Percentiles rank a stretch among this genome's conserved stretches.
Conservation (phyloP, 2,329 filamentous ascomycete species). For the Beauveria bassiana region DNA sequence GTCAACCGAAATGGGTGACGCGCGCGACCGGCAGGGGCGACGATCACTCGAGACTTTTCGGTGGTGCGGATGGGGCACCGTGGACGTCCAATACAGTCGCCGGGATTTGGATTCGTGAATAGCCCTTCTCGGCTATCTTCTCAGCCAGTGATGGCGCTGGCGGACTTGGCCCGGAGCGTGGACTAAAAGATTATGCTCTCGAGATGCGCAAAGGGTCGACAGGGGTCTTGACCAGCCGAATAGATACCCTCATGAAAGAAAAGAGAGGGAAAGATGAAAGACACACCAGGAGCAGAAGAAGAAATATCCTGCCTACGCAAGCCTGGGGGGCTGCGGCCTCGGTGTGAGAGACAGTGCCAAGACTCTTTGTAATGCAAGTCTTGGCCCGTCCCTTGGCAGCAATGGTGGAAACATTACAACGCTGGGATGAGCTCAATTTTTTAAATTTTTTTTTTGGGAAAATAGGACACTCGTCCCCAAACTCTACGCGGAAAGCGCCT, state of each 20-base stretch:
- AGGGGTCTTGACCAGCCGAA: neutral
- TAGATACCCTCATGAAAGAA: neutral
- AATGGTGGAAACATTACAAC: neutral
- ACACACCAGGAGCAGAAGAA: neutral
- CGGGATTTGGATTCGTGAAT: neutral
- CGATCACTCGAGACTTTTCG: neutral
- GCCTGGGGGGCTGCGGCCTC: slow-evolving; percentile 2
- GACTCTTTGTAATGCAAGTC: slow-evolving; percentile 9
- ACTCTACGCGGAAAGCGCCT: neutral
- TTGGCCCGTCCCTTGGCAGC: slow-evolving; percentile 5
- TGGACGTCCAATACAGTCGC: neutral
- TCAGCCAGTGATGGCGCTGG: too few species aligned
- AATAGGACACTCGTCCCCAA: neutral
- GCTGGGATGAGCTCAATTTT: neutral
- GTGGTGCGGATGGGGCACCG: slow-evolving; percentile 1
- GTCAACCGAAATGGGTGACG: neutral
- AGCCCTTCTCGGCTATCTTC: neutral
- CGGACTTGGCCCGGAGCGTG: neutral
- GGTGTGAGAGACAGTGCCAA: slow-evolving; percentile 6
- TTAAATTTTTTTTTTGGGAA: neutral
- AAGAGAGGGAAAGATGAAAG: neutral
- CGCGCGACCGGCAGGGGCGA: neutral
- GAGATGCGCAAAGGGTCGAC: neutral
- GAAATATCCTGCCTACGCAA: slow-evolving; percentile 1
- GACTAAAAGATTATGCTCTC: neutral